phyloP scores from a whole-genome alignment of 2,329 filamentous ascomycete species.

The Elsinoe australis region DNA sequence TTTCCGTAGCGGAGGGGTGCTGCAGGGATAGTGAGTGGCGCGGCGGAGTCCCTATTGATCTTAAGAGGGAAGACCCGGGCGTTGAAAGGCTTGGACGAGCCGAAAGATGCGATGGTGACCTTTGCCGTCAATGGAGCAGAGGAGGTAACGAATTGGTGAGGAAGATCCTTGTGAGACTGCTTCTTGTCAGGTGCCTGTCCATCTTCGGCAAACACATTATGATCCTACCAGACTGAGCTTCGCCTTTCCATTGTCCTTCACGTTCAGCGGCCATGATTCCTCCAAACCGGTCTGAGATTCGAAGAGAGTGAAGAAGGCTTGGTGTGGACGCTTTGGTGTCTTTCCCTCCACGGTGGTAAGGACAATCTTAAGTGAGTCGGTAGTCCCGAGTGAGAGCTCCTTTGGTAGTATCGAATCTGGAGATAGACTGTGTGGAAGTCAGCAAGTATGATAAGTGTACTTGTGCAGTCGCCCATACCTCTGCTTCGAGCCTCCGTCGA shows the following conservation, averaged over 20 bases:
- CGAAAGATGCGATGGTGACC: slow-evolving; percentile 80
- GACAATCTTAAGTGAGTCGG: slow-evolving; percentile 71
- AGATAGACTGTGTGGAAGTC: slow-evolving; percentile 33
- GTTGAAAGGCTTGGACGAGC: slow-evolving; percentile 60
- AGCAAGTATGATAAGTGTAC: slow-evolving; percentile 16
- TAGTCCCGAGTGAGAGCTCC: slow-evolving; percentile 26
- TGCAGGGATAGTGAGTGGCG: slow-evolving; percentile 53
- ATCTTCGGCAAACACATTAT: not conserved
- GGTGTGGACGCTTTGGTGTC: slow-evolving; percentile 77
- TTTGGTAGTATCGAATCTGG: slow-evolving; percentile 53
- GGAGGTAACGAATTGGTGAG: slow-evolving; percentile 67
- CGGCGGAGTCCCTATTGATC: slow-evolving; percentile 55
- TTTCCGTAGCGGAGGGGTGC: slow-evolving; percentile 75
- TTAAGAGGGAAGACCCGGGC: slow-evolving; percentile 65
- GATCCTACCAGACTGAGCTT: slow-evolving; percentile 68
- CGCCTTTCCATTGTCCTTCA: slow-evolving; percentile 84
- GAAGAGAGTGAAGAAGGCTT: slow-evolving; percentile 79
- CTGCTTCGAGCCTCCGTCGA: slow-evolving; percentile 50
- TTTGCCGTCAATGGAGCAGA: slow-evolving; percentile 65
- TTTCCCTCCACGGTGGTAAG: slow-evolving; percentile 74
- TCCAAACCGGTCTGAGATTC: slow-evolving; percentile 71
- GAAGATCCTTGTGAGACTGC: slow-evolving; percentile 83
- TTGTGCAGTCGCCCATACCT: slow-evolving; percentile 35
- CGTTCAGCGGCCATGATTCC: slow-evolving; percentile 71
- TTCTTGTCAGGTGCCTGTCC: slow-evolving; percentile 18